phyloP scores from a whole-genome alignment of 108 stramenopile genomes.

The Cylindrotheca closterium region DNA sequence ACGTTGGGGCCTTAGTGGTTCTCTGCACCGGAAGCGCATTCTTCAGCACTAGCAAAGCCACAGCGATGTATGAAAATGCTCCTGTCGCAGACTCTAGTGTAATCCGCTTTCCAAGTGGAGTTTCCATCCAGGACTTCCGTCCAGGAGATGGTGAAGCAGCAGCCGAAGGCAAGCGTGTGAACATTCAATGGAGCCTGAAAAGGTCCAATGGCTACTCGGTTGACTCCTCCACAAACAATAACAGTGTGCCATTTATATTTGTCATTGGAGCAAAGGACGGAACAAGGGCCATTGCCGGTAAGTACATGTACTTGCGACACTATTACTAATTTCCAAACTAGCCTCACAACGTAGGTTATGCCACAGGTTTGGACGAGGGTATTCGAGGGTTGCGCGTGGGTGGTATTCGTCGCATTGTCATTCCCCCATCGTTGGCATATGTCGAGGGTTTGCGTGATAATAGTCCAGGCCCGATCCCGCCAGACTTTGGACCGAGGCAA shows the following conservation, averaged over 20 bases:
- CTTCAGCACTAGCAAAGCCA: not conserved
- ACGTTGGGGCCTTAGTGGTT: no score
- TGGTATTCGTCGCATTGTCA: conserved; percentile 51
- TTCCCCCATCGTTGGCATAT: conserved; percentile 46
- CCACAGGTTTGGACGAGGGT: conserved; percentile 25
- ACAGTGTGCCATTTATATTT: conserved; percentile 65
- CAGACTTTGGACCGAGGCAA: conserved; percentile 37
- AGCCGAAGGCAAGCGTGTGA: conserved; percentile 31
- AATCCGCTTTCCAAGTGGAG: conserved; percentile 15
- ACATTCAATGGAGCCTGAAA: conserved; percentile 42
- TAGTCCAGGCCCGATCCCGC: conserved; percentile 30
- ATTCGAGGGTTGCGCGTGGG: conserved; percentile 58
- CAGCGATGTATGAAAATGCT: not conserved
- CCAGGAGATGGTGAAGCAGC: conserved; percentile 9
- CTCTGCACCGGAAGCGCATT: no score
- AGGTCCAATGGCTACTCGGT: conserved; percentile 40
- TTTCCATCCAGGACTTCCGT: conserved; percentile 16
- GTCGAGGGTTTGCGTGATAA: conserved; percentile 18
- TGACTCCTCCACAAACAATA: conserved; percentile 27
- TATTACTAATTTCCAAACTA: not conserved
- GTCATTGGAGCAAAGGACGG: conserved; percentile 37
- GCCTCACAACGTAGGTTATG: no score
- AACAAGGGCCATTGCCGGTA: conserved; percentile 10
- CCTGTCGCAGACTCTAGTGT: not conserved
- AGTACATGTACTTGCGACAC: not conserved